phyloP scores from a whole-genome alignment of 371 early-diverging fungal species.

The Chytridium lagenaria region DNA sequence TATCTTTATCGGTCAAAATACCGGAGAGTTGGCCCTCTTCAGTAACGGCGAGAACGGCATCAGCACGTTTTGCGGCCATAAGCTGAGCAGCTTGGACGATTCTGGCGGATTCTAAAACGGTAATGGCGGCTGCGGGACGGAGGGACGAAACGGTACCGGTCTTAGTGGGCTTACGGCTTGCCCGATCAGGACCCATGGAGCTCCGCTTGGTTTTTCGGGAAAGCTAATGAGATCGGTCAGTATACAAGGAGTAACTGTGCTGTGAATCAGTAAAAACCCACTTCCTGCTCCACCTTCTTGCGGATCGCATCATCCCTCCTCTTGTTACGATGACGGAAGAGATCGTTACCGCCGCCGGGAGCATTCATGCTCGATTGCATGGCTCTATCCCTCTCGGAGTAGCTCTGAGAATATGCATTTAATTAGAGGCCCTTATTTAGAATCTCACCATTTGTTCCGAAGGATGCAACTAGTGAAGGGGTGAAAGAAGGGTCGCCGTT shows the following conservation, averaged over 20 bases:
- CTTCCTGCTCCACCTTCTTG: slow-evolving; percentile 50
- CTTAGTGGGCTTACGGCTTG: slow-evolving; percentile 2
- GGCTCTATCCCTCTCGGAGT: slow-evolving; percentile 9
- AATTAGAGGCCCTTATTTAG: too few species aligned
- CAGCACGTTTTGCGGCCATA: slow-evolving; percentile 98
- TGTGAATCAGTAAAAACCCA: too few species aligned
- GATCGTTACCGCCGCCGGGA: slow-evolving; percentile 9
- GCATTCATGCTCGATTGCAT: neutral
- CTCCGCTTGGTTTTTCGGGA: slow-evolving; percentile 16
- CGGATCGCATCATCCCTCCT: slow-evolving; percentile 51
- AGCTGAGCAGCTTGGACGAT: slow-evolving; percentile 93
- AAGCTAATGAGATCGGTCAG: too few species aligned
- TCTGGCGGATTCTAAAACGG: slow-evolving; percentile 83
- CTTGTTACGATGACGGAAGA: slow-evolving; percentile 48
- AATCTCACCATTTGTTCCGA: too few species aligned
- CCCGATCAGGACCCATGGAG: slow-evolving; percentile 6
- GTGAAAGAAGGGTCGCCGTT: too few species aligned
- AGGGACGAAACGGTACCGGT: slow-evolving; percentile 87
- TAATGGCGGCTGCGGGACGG: slow-evolving; percentile 84
- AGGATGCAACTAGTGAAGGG: too few species aligned
- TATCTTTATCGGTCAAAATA: slow-evolving; percentile 92
- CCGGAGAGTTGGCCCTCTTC: slow-evolving; percentile 89
- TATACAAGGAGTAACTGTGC: too few species aligned
- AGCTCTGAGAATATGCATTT: slow-evolving; percentile 10
- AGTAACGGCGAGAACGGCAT: slow-evolving; percentile 88